These are phyloP conservation scores for Mucor velutinosus DNA, from an alignment of 371 early-diverging fungal genomes.

Conservation along the genomic window DNA sequence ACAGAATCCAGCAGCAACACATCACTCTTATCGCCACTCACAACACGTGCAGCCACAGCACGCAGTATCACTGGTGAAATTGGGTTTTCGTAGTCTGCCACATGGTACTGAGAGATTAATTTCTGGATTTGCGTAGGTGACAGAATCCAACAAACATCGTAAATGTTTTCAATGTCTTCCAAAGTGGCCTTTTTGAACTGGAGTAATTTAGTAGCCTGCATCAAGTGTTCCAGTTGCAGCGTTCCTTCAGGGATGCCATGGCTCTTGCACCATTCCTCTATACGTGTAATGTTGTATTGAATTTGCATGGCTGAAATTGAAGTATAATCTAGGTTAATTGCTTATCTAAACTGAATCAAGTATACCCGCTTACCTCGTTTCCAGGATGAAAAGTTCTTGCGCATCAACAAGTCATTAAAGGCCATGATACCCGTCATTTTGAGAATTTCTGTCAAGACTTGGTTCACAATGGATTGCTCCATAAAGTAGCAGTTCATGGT, in stretches of 20 bases:
- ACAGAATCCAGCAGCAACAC: conserved; percentile 81
- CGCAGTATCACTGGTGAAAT: conserved; percentile 85
- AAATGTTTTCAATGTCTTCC: conserved; percentile 92
- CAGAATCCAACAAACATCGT: conserved; percentile 94
- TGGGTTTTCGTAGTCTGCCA: conserved; percentile 80
- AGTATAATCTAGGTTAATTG: no score
- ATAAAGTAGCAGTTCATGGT: conserved; percentile 93
- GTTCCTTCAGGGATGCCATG: conserved; percentile 89
- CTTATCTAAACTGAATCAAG: no score
- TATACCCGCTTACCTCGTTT: conserved; percentile 62
- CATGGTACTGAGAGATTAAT: conserved; percentile 80
- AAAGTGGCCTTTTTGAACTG: conserved; percentile 91
- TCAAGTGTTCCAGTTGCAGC: conserved; percentile 86
- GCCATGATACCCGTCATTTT: conserved; percentile 88
- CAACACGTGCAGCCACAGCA: conserved; percentile 80
- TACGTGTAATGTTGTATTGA: conserved; percentile 93
- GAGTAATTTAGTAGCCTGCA: conserved; percentile 93
- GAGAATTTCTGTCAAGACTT: conserved; percentile 87
- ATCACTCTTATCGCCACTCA: conserved; percentile 80
- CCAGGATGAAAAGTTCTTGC: conserved; percentile 87
- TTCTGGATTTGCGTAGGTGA: conserved; percentile 95
- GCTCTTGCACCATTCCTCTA: conserved; percentile 97
- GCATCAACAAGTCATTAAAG: conserved; percentile 95
- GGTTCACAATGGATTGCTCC: conserved; percentile 72
- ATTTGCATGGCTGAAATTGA: conserved; percentile 81